A percentile compares a stretch with the other conserved stretches of the same genome.
Conservation (phyloP, 352 stramenopile genomes). For the Pythium insidiosum region DNA sequence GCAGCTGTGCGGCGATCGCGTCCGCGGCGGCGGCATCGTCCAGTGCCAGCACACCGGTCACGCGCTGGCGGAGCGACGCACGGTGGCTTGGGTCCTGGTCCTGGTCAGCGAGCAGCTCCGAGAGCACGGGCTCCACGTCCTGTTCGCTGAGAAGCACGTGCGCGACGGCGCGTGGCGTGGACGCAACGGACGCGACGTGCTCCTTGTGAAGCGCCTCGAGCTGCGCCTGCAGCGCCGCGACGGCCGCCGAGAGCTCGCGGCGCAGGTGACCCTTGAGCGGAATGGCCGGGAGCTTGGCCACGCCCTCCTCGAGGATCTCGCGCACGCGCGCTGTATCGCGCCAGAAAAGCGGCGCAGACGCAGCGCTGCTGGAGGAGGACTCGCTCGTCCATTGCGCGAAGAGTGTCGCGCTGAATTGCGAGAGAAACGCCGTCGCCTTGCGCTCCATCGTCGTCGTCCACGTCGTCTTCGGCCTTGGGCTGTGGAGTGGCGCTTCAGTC, state of each 20-base stretch:
- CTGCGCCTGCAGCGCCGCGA: constrained; percentile 18
- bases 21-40: constrained; percentile 13
- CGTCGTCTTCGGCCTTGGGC: neutral
- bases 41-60: constrained; percentile 37
- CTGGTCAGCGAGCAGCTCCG: no score
- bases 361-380: constrained; percentile 12
- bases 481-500: neutral
- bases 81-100: no score
- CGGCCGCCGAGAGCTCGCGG: constrained; percentile 24
- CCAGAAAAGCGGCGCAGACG: constrained; percentile 41
- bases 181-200: no score
- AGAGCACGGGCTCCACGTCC: constrained; percentile 40
- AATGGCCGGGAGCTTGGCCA: constrained; percentile 45
- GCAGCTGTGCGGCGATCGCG: no score
- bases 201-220: constrained; percentile 13
- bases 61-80: no score
- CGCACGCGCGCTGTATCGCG: constrained; percentile 25
- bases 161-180: neutral
- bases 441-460: constrained; percentile 19
- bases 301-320: constrained; percentile 38
- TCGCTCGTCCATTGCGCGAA: constrained; percentile 56
- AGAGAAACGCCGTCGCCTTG: constrained; percentile 48
- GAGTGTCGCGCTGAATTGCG: constrained; percentile 39
- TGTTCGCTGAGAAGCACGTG: constrained; percentile 38
- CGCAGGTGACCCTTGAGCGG: constrained; percentile 35